These are phyloP conservation scores for Thraustochytrium sp. DNA, from an alignment of 352 stramenopile species.

Conservation along the genomic window DNA sequence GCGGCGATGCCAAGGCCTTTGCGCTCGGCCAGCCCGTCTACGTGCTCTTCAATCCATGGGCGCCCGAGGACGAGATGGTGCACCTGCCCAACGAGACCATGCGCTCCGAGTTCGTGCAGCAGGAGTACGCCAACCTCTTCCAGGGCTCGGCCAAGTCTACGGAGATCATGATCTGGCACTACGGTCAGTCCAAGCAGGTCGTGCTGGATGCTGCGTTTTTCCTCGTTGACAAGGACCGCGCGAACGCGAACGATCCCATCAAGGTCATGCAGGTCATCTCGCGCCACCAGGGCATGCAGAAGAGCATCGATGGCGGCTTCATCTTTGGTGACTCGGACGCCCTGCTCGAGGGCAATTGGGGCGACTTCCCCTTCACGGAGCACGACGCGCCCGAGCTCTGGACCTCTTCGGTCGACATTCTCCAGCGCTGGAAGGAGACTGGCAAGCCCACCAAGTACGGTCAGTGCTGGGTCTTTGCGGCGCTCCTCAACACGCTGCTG, in stretches of 20 bases:
- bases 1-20: neutral
- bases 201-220: slow-evolving; percentile 19
- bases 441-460: slow-evolving; percentile 41
- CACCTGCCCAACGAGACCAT: slow-evolving; percentile 14
- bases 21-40: neutral
- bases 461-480: slow-evolving; percentile 36
- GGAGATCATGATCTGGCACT: slow-evolving; percentile 13
- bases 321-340: slow-evolving; percentile 1
- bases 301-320: neutral
- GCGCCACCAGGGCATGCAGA: slow-evolving; percentile 19
- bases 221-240: slow-evolving; percentile 26
- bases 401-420: slow-evolving; percentile 28
- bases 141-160: neutral
- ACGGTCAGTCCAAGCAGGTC: slow-evolving; percentile 27
- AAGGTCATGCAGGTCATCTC: slow-evolving; percentile 11
- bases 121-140: slow-evolving; percentile 24
- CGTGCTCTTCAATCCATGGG: slow-evolving; percentile 31
- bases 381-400: slow-evolving; percentile 11
- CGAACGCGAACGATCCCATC: neutral
- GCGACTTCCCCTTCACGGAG: slow-evolving; percentile 31
- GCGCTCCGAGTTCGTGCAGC: slow-evolving; percentile 7
- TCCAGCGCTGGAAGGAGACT: slow-evolving; percentile 26
- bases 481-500: slow-evolving; percentile 10
- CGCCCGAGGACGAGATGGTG: neutral
- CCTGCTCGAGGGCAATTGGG: slow-evolving; percentile 35